Evolutionary conservation across 345 rosid species (phyloP), one percentile per base, ranked within the genome.

Genomic region (Limnanthes douglasii): DNA sequence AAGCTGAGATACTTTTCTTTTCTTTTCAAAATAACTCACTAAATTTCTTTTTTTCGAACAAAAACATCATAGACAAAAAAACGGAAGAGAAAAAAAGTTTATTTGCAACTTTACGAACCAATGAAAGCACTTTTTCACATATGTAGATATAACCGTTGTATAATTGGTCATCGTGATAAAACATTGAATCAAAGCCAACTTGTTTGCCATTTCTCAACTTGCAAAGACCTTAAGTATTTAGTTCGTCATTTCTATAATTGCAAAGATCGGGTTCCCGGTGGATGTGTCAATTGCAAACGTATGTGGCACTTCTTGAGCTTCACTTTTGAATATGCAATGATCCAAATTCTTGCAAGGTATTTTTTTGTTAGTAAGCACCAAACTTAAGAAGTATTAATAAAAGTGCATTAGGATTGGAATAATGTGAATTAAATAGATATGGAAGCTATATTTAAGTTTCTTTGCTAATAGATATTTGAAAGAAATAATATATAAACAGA

Each of bases 221-320:
- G 97, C 62, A 75, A 78, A 62, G 80, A 77, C 14, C 71, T 86
- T 6, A 88, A 86, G 65, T 48, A 58, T 34, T 68, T 70, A 44
- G 70, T 86, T 4, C 58, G 93, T 19, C 93, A 86, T 73, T 82
- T 86, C 64, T 61, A 84, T 28, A 62, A 41, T 23, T 86, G 97
- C 53, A 73, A 67, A 63, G 31, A 73, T 33, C 75, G 83, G 10
- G 78, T 66, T 39, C 80, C 81, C 32, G 76, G 71, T 18, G 75
- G 74, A 31, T 86, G 95, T 32, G 46, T 41, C 31, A 73, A 60
- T 39, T 86, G 97, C 68, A 86, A 78, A 52, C 66, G 85, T 15
- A 73, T 75, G 88, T 73, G 95, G 86, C 95, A 78, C 85, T 86
- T 41, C 73, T 82, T 49, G 80, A 82, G 54, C 75, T 86, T 55